Percentiles rank a stretch among this genome's conserved stretches.
These are phyloP conservation scores for Leccinum ochraceum DNA, from an alignment of 768 basidiomycete genomes.

Conservation along the genomic window DNA sequence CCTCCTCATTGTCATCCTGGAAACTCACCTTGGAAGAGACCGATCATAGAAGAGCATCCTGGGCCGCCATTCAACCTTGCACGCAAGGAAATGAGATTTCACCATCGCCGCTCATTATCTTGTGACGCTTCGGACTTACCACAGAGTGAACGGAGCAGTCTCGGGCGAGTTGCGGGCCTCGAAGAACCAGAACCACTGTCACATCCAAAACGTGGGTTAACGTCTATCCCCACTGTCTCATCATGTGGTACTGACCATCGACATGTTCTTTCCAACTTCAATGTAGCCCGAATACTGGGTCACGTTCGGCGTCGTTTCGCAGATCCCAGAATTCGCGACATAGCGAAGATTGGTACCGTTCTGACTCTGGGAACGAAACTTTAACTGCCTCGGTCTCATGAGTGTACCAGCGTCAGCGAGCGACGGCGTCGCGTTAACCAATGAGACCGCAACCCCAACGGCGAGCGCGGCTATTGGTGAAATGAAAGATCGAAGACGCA, in stretches of 20 bases:
- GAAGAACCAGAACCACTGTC: conserved; percentile 76
- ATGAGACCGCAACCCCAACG: background rate
- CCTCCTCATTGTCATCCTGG: background rate
- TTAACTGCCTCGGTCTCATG: background rate
- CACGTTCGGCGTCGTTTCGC: conserved; percentile 65
- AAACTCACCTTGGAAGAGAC: conserved; percentile 58
- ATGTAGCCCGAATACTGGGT: conserved; percentile 63
- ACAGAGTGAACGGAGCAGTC: conserved; percentile 65
- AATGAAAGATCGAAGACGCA: conserved; percentile 14
- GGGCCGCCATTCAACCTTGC: conserved; percentile 60
- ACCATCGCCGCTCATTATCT: background rate
- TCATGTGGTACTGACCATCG: conserved; percentile 43
- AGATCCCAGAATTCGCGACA: conserved; percentile 59
- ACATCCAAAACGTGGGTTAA: conserved; percentile 4
- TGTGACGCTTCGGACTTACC: conserved; percentile 36
- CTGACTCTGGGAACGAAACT: conserved; percentile 22
- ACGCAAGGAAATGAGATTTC: conserved; percentile 3
- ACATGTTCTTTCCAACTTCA: conserved; percentile 57
- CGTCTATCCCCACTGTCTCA: background rate
- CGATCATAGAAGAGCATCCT: conserved; percentile 64
- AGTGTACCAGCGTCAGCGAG: too few relatives aligned
- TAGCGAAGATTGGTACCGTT: conserved; percentile 42
- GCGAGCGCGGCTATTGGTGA: background rate
- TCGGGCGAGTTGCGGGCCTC: conserved; percentile 60
- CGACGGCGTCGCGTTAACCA: conserved; percentile 1